Evolutionary conservation across 108 stramenopile species (phyloP).

Genomic region (Asterionellopsis glacialis): DNA sequence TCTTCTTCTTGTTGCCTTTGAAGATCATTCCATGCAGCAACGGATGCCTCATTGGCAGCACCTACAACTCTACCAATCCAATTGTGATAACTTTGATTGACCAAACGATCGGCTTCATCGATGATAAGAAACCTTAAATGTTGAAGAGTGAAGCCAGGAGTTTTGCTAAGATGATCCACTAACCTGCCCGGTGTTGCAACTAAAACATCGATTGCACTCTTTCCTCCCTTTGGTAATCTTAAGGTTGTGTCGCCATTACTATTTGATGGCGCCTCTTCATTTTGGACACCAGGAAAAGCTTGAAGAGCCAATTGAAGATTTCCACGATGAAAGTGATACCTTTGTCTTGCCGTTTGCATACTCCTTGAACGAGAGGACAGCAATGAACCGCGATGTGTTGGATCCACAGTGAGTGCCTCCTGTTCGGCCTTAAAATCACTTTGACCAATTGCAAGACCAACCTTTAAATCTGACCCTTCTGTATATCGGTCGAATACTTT

Average conservation of each 20-base stretch:
- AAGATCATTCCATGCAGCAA: constrained; percentile 13
- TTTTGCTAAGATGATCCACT: constrained; percentile 88
- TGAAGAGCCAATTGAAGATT: constrained; percentile 26
- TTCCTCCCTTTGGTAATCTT: constrained; percentile 26
- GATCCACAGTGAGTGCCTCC: constrained; percentile 29
- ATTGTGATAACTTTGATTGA: constrained; percentile 91
- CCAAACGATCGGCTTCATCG: constrained; percentile 93
- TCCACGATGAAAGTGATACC: constrained; percentile 32
- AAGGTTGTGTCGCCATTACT: constrained; percentile 21
- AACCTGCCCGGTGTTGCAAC: constrained; percentile 95
- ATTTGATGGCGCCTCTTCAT: neutral
- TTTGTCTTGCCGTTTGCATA: constrained; percentile 9
- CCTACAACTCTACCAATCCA: constrained; percentile 84
- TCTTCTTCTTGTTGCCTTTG: neutral
- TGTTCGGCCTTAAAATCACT: constrained; percentile 71
- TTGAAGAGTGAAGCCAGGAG: constrained; percentile 91
- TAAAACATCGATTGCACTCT: constrained; percentile 83
- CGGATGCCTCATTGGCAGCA: constrained; percentile 21
- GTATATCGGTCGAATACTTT: constrained; percentile 75
- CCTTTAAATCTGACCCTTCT: constrained; percentile 66
- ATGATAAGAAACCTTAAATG: constrained; percentile 88
- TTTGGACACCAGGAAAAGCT: constrained; percentile 8
- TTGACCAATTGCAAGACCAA: constrained; percentile 90
- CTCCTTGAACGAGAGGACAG: constrained; percentile 1
- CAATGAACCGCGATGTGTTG: constrained; percentile 5